phyloP scores from a whole-genome alignment of 2,329 filamentous ascomycete genomes.

The Penicillium hesseltinei region DNA sequence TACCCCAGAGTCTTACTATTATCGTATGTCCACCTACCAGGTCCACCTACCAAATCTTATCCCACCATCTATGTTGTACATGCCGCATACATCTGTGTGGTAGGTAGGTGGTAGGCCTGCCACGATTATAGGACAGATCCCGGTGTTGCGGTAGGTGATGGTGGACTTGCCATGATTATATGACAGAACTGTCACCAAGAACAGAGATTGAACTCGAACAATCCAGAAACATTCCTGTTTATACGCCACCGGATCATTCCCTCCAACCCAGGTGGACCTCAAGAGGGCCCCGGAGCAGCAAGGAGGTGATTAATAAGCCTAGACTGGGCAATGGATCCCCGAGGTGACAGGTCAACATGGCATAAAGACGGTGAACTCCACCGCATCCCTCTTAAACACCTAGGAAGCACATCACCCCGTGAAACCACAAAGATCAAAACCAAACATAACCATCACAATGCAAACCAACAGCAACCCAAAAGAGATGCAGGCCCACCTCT shows the following conservation, averaged over 20 bases:
- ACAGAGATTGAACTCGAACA: not conserved
- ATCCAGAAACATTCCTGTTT: not conserved
- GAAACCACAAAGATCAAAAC: not conserved
- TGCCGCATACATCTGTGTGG: not conserved
- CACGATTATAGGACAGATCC: not conserved
- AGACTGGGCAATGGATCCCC: not conserved
- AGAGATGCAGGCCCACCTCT: conserved; percentile 43
- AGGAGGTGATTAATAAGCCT: conserved; percentile 26
- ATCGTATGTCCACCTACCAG: not conserved
- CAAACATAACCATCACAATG: conserved; percentile 13
- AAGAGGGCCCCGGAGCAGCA: conserved; percentile 8
- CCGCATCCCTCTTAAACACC: not conserved
- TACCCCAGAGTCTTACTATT: not conserved
- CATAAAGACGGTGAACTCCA: conserved; percentile 16
- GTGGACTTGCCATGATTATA: not conserved
- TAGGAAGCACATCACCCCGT: not conserved
- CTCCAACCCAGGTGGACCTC: not conserved
- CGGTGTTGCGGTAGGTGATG: not conserved
- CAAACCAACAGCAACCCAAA: conserved; percentile 19
- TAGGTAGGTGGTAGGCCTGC: not conserved
- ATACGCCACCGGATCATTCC: not conserved
- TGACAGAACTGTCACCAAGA: not conserved
- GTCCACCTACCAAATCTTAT: not conserved
- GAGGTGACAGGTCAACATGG: not conserved
- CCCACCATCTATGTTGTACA: not conserved